Base-by-base conservation (phyloP, 129 eudicot species). In the Lactuca saligna region DNA sequence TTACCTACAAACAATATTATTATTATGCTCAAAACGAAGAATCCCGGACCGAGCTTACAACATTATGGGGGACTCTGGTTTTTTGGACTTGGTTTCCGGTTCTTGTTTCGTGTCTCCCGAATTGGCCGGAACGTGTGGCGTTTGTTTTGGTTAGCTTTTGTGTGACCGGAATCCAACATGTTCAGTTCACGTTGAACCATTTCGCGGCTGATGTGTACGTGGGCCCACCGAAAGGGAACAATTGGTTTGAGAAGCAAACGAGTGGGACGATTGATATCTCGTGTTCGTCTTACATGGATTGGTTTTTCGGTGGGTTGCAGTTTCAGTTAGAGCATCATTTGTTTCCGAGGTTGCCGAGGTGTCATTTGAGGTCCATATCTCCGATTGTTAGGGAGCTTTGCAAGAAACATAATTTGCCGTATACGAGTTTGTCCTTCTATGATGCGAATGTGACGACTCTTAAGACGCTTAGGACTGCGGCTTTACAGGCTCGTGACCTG, bases 1-100 rank as follows among this genome's bases (percentile, higher is more conserved):
- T 48, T 78, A 78, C 7, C 58, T 78, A 31, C 82, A 78, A 60
- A 78, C 82, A 2, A 2, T 78, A 15, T 31, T 78, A 13, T 37
- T 78, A 20, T 41, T 78, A 5, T 39, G 12, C 20, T 78, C 82
- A 0, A 71, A 71, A 10, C 44, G 82, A 29, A 65, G 39, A 42
- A 55, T 78, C 33, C 82, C 82, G 0, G 82, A 78, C 33, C 13
- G 71, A 14, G 69, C 73, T 58, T 42, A 64, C 1, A 78, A 78
- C 69, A 78, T 78, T 20, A 35, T 78, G 14, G 82, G 82, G 82
- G 34, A 78, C 74, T 29, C 13, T 78, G 5, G 39, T 78, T 0
- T 78, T 78, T 15, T 78, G 82, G 82, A 78, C 82, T 2, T 78
- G 82, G 82, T 78, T 78, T 29, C 82, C 82, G 5, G 74, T 78